phyloP scores from a whole-genome alignment of 495 filamentous ascomycete genomes.

The Penicillium malachiteum region DNA sequence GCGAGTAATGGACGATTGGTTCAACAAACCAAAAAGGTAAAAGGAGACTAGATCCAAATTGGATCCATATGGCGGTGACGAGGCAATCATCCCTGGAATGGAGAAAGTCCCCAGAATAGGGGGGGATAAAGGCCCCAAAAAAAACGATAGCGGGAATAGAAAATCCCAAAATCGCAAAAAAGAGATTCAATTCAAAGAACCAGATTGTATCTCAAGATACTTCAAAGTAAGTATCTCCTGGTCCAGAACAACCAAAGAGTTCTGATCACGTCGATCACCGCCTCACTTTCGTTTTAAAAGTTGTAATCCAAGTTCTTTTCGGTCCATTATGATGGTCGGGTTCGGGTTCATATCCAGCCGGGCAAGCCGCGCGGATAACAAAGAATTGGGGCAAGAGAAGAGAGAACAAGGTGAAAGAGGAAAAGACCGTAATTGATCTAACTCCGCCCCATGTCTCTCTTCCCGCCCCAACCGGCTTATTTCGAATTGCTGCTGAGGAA shows the following conservation, averaged over 20 bases:
- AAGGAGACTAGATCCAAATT: constrained; percentile 8
- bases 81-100: constrained; percentile 12
- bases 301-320: constrained; percentile 17
- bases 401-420: background rate
- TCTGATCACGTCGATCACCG: constrained; percentile 17
- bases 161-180: background rate
- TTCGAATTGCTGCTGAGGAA: constrained; percentile 5
- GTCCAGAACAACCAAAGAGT: background rate
- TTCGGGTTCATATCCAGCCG: constrained; percentile 1
- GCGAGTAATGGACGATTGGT: constrained; percentile 6
- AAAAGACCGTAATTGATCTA: background rate
- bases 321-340: background rate
- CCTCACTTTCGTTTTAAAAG: constrained; percentile 30
- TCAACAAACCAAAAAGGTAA: constrained; percentile 1
- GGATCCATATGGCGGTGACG: constrained; percentile 16
- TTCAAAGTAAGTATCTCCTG: no score
- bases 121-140: background rate
- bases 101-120: background rate
- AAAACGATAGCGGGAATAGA: background rate
- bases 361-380: constrained; percentile 34
- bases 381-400: background rate
- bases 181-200: background rate
- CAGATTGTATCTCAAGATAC: background rate
- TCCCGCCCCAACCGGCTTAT: background rate
- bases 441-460: background rate